Percentiles rank a stretch among this genome's conserved stretches.
phyloP scores from a whole-genome alignment of 2,329 filamentous ascomycete genomes.

The Westerdykella sp. region DNA sequence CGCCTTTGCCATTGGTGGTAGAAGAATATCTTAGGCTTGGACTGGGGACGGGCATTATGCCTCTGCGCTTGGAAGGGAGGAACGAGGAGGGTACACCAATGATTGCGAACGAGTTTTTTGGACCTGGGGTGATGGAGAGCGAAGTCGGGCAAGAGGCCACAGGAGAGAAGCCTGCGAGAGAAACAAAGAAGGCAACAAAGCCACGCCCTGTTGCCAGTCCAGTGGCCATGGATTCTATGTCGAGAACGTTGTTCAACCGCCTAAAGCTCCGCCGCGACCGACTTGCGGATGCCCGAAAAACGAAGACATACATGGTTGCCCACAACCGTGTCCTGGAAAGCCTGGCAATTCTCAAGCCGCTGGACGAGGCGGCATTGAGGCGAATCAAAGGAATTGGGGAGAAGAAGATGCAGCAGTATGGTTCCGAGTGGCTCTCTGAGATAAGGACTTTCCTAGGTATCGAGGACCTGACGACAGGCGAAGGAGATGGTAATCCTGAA shows the following conservation, averaged over 20 bases:
- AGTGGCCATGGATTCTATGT: slow-evolving; percentile 7
- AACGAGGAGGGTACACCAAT: slow-evolving; percentile 3
- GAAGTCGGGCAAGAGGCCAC: slow-evolving; percentile 2
- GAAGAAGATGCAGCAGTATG: slow-evolving; percentile 16
- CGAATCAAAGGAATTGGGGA: slow-evolving; percentile 23
- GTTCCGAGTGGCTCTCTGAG: slow-evolving; percentile 22
- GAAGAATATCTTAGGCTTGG: slow-evolving; percentile 61
- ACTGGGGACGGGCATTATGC: slow-evolving; percentile 8
- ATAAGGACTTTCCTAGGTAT: slow-evolving; percentile 13
- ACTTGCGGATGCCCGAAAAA: slow-evolving; percentile 7
- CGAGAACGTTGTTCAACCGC: slow-evolving; percentile 16
- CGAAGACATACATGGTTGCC: slow-evolving; percentile 10
- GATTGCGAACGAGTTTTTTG: slow-evolving; percentile 1
- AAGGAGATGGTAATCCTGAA: not conserved
- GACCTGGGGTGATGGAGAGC: slow-evolving; percentile 3
- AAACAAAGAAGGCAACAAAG: slow-evolving; percentile 1
- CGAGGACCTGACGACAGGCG: slow-evolving; percentile 1
- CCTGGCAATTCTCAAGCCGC: slow-evolving; percentile 21
- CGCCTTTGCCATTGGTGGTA: slow-evolving; percentile 61
- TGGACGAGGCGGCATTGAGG: slow-evolving; percentile 12
- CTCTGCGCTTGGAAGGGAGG: slow-evolving; percentile 12
- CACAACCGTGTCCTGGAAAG: slow-evolving; percentile 16
- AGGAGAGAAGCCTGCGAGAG: slow-evolving; percentile 1
- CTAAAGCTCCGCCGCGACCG: slow-evolving; percentile 13
- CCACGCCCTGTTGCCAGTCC: no score